Evolutionary conservation across 2,329 filamentous ascomycete genomes (phyloP), one percentile per base, ranked within the genome.

Genomic region (Sodiomyces alkalinus): DNA sequence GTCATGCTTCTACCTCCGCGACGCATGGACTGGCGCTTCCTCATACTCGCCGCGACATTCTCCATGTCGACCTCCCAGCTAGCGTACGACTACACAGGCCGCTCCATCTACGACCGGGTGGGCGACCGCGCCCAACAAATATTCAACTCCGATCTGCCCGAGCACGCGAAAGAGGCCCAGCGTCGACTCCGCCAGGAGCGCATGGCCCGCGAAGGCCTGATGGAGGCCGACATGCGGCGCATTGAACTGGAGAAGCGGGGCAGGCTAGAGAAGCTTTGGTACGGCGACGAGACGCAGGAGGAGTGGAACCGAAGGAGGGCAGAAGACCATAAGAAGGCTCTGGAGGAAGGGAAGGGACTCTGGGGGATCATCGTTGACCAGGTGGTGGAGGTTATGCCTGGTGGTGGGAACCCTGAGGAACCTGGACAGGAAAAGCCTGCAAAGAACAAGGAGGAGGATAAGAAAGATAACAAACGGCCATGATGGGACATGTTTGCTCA

Each of bases 331-430:
- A 53, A 53, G 34, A 60, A 60, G 46, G 65, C 62, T 32, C 45
- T 73, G 21, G 56, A 63, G 28, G 60, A 68, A 35, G 68, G 68
- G 4, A 64, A 62, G 40, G 66, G 67, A 3, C 58, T 68, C 42
- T 61, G 60, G 35, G 64, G 62, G 19, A 52, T 74, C 32, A 73
- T 73, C 30, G 48, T 60, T 35, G 63, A 68, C 7, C 67, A 72
- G 46, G 52, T 73, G 30, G 48, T 48, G n/a, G 67, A 74, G 36
- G 68, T 68, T 9, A 10, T 29, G 13, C 21, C 27, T 2, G 67
- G 49, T 38, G 50, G 43, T 21, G 53, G 52, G 21, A 22, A 35
- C 12, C 38, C 27, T 3, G 34, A 34, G 8, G 37, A 37, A 22
- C n/a, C n/a, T n/a, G n/a, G n/a, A n/a, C n/a, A n/a, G n/a, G n/a